phyloP scores from a whole-genome alignment of 2,329 filamentous ascomycete species.

The Lasiodiplodia gonubiensis region DNA sequence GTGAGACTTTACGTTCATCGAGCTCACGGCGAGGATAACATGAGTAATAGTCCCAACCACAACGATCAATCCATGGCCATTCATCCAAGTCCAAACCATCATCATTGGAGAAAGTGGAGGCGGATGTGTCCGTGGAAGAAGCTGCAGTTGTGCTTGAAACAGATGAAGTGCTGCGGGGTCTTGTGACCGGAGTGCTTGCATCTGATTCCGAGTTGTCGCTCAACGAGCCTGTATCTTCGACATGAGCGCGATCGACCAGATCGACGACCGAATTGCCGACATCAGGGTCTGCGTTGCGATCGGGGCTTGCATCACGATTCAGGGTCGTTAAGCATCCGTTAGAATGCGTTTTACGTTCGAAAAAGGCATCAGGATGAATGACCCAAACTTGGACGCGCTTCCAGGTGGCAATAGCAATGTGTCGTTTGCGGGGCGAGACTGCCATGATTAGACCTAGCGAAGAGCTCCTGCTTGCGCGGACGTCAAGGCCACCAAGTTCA shows the following conservation, averaged over 20 bases:
- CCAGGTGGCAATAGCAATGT: conserved; percentile 37
- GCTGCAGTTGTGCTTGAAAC: conserved; percentile 2
- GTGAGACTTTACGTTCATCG: conserved; percentile 2
- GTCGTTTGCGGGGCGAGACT: conserved; percentile 31
- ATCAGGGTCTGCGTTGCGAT: background rate
- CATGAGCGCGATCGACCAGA: background rate
- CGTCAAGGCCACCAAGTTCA: conserved; percentile 31
- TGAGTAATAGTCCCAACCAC: conserved; percentile 26
- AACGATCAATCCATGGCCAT: conserved; percentile 10
- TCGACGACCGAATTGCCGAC: background rate
- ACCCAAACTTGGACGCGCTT: conserved; percentile 35
- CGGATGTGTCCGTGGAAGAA: background rate
- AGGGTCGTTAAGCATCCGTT: conserved; percentile 6
- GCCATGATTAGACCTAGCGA: conserved; percentile 35
- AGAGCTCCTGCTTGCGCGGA: conserved; percentile 30
- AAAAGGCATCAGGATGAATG: conserved; percentile 34
- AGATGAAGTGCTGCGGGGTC: background rate
- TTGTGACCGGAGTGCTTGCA: background rate
- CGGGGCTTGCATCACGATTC: background rate
- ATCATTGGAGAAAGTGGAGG: background rate
- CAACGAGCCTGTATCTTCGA: background rate
- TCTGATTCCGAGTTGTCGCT: background rate
- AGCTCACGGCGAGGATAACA: conserved; percentile 29
- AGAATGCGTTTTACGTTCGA: conserved; percentile 30
- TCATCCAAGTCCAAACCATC: conserved; percentile 6